phyloP scores from a whole-genome alignment of 2,329 filamentous ascomycete species.

The Colletotrichum tropicicola region DNA sequence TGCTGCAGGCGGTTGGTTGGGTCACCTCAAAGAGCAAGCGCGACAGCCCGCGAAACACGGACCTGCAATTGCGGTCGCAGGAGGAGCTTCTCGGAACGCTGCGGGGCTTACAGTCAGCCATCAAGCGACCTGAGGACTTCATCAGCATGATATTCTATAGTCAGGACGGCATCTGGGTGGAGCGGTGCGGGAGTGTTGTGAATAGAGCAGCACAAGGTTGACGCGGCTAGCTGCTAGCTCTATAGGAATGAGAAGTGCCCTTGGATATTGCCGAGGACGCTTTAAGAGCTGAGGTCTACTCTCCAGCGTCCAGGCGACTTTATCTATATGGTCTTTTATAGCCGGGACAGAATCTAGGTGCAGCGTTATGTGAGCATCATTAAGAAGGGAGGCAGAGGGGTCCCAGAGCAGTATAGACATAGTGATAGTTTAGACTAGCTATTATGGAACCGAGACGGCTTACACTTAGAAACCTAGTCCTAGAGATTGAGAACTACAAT shows the following conservation, averaged over 20 bases:
- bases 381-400: background rate
- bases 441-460: background rate
- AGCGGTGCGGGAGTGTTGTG: background rate
- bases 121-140: background rate
- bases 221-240: too few relatives aligned
- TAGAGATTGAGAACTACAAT: background rate
- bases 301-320: too few relatives aligned
- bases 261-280: too few relatives aligned
- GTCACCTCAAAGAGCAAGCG: background rate
- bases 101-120: background rate
- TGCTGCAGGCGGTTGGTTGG: background rate
- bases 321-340: too few relatives aligned
- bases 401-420: background rate
- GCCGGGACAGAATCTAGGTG: background rate
- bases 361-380: background rate
- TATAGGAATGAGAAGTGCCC: too few relatives aligned
- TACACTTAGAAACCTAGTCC: background rate
- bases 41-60: background rate
- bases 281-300: too few relatives aligned
- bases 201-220: background rate
- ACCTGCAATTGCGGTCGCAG: background rate
- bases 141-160: background rate
- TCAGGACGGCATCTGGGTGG: background rate
- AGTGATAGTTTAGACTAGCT: background rate
- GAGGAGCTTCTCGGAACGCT: background rate